Conservation (phyloP, 169 alveolate species). For the Amoebophrya sp. region DNA sequence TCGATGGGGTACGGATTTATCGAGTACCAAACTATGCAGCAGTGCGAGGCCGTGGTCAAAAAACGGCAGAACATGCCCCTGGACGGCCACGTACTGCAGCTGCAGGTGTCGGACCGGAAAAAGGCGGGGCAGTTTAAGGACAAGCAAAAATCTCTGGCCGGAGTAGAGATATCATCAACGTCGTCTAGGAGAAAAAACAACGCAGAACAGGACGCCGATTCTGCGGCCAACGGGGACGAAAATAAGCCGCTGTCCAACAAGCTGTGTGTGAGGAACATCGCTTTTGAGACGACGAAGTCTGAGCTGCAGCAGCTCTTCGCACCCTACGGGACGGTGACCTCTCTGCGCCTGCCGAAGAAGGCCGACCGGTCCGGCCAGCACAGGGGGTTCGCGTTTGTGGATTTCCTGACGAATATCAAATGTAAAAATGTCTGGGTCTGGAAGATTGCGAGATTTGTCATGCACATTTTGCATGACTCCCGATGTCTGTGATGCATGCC, state of each 20-base stretch:
- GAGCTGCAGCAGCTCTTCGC: conserved; percentile 81
- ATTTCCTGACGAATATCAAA: conserved; percentile 71
- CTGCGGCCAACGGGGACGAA: background rate
- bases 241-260: conserved; percentile 59
- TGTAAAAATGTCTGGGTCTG: too few species aligned
- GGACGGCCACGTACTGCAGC: conserved; percentile 60
- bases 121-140: background rate
- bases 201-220: background rate
- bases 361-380: conserved; percentile 45
- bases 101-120: conserved; percentile 45
- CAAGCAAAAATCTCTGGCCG: conserved; percentile 27
- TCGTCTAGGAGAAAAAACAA: too few species aligned
- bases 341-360: conserved; percentile 87
- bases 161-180: background rate
- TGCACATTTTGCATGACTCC: too few species aligned
- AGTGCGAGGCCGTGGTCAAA: conserved; percentile 53
- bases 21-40: conserved; percentile 63
- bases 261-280: conserved; percentile 81
- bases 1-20: conserved; percentile 87
- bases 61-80: conserved; percentile 54
- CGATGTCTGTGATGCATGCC: too few species aligned
- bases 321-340: conserved; percentile 66
- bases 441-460: too few species aligned
- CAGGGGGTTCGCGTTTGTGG: conserved; percentile 85
- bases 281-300: conserved; percentile 86